Base-by-base conservation (phyloP, 1,139 yeast species). In the Wickerhamiella pararugosa region DNA sequence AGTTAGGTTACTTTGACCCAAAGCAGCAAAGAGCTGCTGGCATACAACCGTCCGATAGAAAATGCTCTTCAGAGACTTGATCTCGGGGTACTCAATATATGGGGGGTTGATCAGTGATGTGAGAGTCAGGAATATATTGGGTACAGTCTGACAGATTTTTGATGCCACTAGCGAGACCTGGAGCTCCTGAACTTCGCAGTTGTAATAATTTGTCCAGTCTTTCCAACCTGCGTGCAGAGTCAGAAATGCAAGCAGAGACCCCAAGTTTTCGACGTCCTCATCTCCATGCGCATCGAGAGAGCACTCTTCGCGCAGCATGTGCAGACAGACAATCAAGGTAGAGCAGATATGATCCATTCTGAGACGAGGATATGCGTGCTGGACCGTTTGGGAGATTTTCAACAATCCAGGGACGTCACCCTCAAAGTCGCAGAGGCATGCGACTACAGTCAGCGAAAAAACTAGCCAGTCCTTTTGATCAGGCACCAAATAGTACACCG, bases 201-300 rank as follows among this genome's bases (percentile, higher is more conserved):
- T 64, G 53, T 83, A 82, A 53, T 76, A 77, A 2, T 59, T 56
- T 11, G 61, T 57, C 95, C 96, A 86, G 0, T 66, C 71, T 3
- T 78, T 72, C 95, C 95, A 84, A 1, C 80, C 77, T 72, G 79
- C 73, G 76, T 84, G 73, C 7, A 62, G 49, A 0, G 79, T 70
- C 5, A 81, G 52, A 49, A 78, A 82, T 0, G 77, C 65, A n/a
- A 87, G 58, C 7, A 86, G 55, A 1, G 62, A 37, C 0, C 79
- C 76, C 10, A 86, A 53, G 33, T 60, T 58, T 4, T 60, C 51
- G 11, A 69, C 61, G 21, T 64, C 61, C 0, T 52, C 47, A 2
- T 55, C 48, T 7, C 69, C 65, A 32, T 76, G 62, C 1, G 74
- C 60, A 51, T 80, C 76, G 32, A 90, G 63, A 44, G 71, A 67